Conservation (phyloP, 2,329 filamentous ascomycete species). For the Xylaria sp. region DNA sequence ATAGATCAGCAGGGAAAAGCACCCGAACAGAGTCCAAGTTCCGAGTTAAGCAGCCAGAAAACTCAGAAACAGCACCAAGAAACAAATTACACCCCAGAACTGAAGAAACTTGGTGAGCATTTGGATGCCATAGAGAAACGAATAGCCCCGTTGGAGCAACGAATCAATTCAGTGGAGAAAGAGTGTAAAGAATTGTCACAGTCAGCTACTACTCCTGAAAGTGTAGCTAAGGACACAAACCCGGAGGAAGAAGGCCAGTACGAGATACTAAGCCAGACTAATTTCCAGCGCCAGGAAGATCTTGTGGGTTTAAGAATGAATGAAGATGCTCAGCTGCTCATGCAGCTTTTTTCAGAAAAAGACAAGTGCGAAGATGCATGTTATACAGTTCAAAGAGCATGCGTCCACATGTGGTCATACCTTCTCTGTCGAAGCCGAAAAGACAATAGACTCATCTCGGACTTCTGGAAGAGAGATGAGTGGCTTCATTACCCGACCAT, state of each 20-base stretch:
- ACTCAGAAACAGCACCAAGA: conserved; percentile 8
- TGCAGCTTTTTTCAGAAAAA: conserved; percentile 39
- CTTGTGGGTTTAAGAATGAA: conserved; percentile 31
- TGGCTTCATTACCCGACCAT: conserved; percentile 38
- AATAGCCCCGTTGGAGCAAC: conserved; percentile 33
- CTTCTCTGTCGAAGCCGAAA: conserved; percentile 37
- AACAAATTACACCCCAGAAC: conserved; percentile 12
- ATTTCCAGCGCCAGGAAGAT: conserved; percentile 37
- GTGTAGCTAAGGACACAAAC: conserved; percentile 18
- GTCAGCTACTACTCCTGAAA: conserved; percentile 25
- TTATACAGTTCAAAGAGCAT: conserved; percentile 39
- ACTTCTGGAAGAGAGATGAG: conserved; percentile 36
- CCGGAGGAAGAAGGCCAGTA: conserved; percentile 35
- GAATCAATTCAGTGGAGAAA: conserved; percentile 29
- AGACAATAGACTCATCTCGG: conserved; percentile 34
- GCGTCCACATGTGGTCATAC: conserved; percentile 40
- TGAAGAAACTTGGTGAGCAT: conserved; percentile 27
- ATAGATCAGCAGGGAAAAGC: conserved; percentile 17
- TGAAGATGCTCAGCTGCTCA: conserved; percentile 33
- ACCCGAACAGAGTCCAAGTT: conserved; percentile 7
- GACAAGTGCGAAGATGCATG: conserved; percentile 39
- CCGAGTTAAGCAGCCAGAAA: conserved; percentile 17
- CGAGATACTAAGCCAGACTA: conserved; percentile 36
- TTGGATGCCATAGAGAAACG: conserved; percentile 35
- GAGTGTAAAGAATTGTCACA: conserved; percentile 30